These are phyloP conservation scores for Penicillium sclerotigenum DNA, from an alignment of 2,329 filamentous ascomycete genomes.

Conservation along the genomic window DNA sequence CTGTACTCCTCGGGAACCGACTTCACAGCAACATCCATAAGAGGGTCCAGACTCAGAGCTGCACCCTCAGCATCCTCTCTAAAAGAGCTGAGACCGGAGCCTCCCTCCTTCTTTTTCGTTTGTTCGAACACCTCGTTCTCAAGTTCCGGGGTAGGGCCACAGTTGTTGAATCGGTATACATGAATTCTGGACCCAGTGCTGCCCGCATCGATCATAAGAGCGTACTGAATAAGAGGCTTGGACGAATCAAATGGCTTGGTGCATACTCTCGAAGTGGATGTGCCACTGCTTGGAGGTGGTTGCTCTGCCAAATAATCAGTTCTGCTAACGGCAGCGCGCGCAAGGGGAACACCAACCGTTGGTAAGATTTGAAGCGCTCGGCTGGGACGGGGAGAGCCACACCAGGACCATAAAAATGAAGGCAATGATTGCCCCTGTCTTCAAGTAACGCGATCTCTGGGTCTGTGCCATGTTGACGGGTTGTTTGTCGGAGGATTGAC, in stretches of 20 bases:
- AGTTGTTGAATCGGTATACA: conserved; percentile 99
- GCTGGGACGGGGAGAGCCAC: conserved; percentile 48
- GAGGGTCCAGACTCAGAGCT: conserved; percentile 80
- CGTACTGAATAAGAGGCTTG: conserved; percentile 95
- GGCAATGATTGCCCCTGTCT: conserved; percentile 59
- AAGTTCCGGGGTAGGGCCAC: conserved; percentile 88
- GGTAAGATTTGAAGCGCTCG: conserved; percentile 23
- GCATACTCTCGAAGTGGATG: conserved; percentile 63
- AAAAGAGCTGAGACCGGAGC: conserved; percentile 80
- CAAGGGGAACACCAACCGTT: conserved; percentile 19
- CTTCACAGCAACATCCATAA: conserved; percentile 82
- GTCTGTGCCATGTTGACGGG: conserved; percentile 59
- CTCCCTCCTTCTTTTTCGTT: conserved; percentile 79
- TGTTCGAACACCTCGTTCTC: conserved; percentile 91
- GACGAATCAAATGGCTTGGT: conserved; percentile 77
- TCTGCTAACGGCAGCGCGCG: neutral
- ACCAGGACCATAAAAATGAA: conserved; percentile 58
- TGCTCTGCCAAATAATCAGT: conserved; percentile 19
- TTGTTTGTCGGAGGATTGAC: conserved; percentile 41
- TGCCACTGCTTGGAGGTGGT: conserved; percentile 45
- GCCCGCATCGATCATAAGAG: conserved; percentile 96
- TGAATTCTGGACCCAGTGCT: conserved; percentile 98
- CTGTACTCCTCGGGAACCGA: conserved; percentile 85
- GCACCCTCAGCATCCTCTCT: conserved; percentile 80
- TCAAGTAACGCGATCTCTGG: conserved; percentile 59